Evolutionary conservation across 345 rosid genomes (phyloP).

Genomic region (Murraya koenigii): DNA sequence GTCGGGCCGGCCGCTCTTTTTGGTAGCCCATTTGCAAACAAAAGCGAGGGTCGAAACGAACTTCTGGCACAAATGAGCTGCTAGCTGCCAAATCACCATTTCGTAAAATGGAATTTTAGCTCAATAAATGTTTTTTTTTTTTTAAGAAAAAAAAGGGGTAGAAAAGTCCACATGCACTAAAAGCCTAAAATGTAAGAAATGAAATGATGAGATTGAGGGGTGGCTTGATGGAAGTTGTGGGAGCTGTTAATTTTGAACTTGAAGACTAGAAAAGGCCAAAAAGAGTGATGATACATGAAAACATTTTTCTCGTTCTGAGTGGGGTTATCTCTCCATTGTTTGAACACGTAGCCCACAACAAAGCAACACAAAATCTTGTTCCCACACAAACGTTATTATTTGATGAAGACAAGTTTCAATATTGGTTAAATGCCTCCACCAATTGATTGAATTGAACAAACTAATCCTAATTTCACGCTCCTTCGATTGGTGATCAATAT

Average conservation of each 20-base stretch:
- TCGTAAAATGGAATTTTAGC: neutral
- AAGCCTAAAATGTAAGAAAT: conserved; percentile 14
- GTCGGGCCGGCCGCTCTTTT: no score
- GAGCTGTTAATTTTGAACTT: neutral
- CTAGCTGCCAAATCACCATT: neutral
- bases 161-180: neutral
- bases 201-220: conserved; percentile 25
- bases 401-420: conserved; percentile 13
- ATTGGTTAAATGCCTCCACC: no score
- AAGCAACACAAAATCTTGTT: conserved; percentile 5
- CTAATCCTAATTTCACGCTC: neutral
- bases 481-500: neutral
- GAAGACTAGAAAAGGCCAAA: conserved; percentile 24
- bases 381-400: neutral
- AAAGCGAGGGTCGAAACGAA: no score
- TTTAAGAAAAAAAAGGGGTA: neutral
- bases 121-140: neutral
- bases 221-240: conserved; percentile 17
- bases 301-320: conserved; percentile 32
- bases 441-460: no score
- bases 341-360: conserved; percentile 13
- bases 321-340: neutral
- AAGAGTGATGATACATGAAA: conserved; percentile 9
- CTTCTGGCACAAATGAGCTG: neutral
- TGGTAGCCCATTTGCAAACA: no score